Evolutionary conservation across 495 filamentous ascomycete genomes (phyloP).

Genomic region (Lindgomyces ingoldianus): DNA sequence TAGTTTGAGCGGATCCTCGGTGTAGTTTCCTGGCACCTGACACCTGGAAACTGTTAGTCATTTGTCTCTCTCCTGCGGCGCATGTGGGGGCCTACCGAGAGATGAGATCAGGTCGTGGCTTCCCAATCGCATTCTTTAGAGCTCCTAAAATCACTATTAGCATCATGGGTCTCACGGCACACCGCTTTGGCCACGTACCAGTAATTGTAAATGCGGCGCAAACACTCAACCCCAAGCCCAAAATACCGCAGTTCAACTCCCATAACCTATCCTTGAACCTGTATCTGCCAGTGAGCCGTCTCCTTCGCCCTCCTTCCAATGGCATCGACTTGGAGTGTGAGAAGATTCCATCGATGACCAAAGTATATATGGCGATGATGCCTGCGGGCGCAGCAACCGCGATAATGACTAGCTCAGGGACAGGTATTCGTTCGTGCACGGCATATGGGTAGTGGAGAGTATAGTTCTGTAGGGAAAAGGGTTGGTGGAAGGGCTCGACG

Average conservation of each 20-base stretch:
- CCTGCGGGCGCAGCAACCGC: conserved; percentile 59
- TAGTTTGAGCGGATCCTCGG: background rate
- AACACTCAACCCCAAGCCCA: conserved; percentile 70
- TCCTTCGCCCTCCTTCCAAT: conserved; percentile 44
- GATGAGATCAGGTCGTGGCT: conserved; percentile 81
- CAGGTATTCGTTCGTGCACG: conserved; percentile 69
- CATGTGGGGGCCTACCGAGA: conserved; percentile 29
- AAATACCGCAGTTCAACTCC: conserved; percentile 79
- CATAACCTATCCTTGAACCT: conserved; percentile 68
- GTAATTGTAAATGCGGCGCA: conserved; percentile 74
- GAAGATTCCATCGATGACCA: conserved; percentile 70
- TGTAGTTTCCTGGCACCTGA: background rate
- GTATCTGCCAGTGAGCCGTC: conserved; percentile 63
- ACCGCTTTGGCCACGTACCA: conserved; percentile 35
- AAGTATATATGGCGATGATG: conserved; percentile 69
- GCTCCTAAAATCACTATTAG: conserved; percentile 47
- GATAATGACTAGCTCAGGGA: conserved; percentile 57
- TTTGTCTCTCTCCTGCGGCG: conserved; percentile 37
- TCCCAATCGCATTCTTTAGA: conserved; percentile 84
- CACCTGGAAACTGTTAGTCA: conserved; percentile 58
- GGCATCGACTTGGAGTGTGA: conserved; percentile 59
- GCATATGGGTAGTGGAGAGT: conserved; percentile 73
- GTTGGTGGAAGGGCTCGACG: conserved; percentile 60
- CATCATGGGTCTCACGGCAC: background rate
- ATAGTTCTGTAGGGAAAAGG: conserved; percentile 60